Evolutionary conservation across 2,329 filamentous ascomycete genomes (phyloP).

Genomic region (Hypomyces rosellus): DNA sequence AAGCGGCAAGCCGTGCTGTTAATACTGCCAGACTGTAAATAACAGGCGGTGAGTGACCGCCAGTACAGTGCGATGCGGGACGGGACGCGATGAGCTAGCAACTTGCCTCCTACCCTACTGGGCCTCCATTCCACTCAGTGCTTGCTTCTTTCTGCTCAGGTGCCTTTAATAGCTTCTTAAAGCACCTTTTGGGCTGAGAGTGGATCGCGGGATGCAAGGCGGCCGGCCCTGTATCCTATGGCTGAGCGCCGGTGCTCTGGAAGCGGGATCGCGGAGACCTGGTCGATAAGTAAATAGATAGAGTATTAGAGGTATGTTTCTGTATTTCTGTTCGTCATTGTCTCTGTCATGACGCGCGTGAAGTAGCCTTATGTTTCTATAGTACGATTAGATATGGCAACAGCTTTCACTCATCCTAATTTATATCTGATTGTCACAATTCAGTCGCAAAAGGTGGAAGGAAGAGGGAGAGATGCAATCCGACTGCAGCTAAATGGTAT

Average conservation of each 20-base stretch:
- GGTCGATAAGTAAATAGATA: constrained; percentile 12
- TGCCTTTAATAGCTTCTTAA: background rate
- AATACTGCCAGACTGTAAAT: constrained; percentile 11
- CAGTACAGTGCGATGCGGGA: constrained; percentile 21
- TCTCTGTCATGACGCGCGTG: constrained; percentile 6
- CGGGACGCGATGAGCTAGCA: constrained; percentile 1
- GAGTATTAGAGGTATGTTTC: background rate
- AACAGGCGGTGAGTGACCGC: constrained; percentile 12
- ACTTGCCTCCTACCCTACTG: background rate
- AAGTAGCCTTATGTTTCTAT: background rate
- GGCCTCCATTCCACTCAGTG: background rate
- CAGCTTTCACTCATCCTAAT: background rate
- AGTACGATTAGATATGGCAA: background rate
- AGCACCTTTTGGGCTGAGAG: constrained; percentile 4
- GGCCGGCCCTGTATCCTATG: background rate
- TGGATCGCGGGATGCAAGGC: constrained; percentile 8
- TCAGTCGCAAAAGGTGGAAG: too few species aligned
- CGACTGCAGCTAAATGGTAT: too few species aligned
- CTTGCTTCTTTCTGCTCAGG: constrained; percentile 1
- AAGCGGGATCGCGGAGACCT: constrained; percentile 25
- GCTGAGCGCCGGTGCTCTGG: constrained; percentile 23
- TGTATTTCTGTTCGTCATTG: constrained; percentile 10
- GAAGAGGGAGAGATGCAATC: too few species aligned
- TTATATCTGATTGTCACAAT: background rate
- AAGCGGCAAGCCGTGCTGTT: constrained; percentile 20